A percentile compares a stretch with the other conserved stretches of the same genome.
phyloP scores from a whole-genome alignment of 805 yeast genomes.

The Maudiozyma serrabonitensis region DNA sequence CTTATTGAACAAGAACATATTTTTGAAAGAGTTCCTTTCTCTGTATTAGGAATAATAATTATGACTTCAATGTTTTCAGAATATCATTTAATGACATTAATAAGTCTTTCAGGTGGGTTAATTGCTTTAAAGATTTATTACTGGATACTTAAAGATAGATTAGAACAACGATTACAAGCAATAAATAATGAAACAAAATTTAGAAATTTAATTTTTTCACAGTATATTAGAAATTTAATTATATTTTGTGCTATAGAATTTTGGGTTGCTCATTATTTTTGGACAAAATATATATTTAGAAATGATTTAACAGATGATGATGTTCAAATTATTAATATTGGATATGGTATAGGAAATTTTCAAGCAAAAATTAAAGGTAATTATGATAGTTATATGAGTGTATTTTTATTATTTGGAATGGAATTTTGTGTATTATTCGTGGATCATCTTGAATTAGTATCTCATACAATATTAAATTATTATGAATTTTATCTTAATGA shows the following conservation, averaged over 20 bases:
- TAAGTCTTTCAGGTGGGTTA: constrained; percentile 31
- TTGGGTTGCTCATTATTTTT: constrained; percentile 1
- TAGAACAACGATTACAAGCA: constrained; percentile 41
- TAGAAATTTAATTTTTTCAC: constrained; percentile 25
- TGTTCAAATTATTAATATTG: background rate
- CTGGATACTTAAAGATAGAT: constrained; percentile 49
- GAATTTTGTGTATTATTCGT: constrained; percentile 60
- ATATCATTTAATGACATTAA: constrained; percentile 37
- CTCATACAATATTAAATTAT: constrained; percentile 30
- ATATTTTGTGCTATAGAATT: constrained; percentile 43
- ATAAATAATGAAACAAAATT: constrained; percentile 25
- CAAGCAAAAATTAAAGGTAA: background rate
- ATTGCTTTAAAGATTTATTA: constrained; percentile 61
- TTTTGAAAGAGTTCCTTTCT: constrained; percentile 54
- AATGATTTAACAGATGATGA: background rate
- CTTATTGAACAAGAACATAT: constrained; percentile 67
- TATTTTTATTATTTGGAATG: constrained; percentile 59
- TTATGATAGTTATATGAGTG: constrained; percentile 18
- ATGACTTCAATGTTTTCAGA: constrained; percentile 45
- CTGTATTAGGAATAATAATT: constrained; percentile 53
- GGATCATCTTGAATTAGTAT: constrained; percentile 32
- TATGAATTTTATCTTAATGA: constrained; percentile 38
- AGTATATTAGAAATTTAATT: constrained; percentile 27
- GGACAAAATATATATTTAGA: background rate
- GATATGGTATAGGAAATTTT: background rate